Evolutionary conservation across 75 land plant species (phyloP).

Genomic region (Adiantum capillusveneris): DNA sequence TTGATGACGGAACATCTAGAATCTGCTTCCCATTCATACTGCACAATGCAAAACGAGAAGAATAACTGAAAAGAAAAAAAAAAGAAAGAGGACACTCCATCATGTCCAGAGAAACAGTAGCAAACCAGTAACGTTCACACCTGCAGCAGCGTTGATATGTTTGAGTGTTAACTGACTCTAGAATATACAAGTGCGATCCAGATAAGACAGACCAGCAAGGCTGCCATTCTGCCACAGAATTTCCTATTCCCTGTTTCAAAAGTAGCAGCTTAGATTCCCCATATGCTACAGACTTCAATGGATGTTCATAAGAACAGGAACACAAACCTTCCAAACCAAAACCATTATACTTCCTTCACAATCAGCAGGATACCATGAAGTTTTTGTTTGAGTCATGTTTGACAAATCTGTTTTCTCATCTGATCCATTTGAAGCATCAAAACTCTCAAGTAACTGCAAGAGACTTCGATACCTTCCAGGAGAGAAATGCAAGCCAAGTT

Average conservation of each 20-base stretch:
- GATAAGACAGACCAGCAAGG: slow-evolving; percentile 74
- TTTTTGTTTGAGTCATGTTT: not conserved
- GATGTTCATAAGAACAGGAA: not conserved
- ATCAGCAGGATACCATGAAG: slow-evolving; percentile 62
- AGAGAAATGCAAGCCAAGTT: slow-evolving; percentile 86
- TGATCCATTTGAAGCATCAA: slow-evolving; percentile 26
- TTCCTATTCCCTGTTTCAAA: slow-evolving; percentile 68
- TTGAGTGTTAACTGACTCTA: slow-evolving; percentile 65
- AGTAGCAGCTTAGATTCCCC: not conserved
- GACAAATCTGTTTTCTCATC: not conserved
- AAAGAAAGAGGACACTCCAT: not conserved
- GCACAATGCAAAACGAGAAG: slow-evolving; percentile 2
- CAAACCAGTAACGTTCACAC: slow-evolving; percentile 14
- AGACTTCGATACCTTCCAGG: slow-evolving; percentile 64
- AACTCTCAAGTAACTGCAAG: slow-evolving; percentile 47
- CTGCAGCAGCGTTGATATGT: slow-evolving; percentile 77
- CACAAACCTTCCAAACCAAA: slow-evolving; percentile 82
- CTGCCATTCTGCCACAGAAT: slow-evolving; percentile 84
- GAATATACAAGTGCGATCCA: slow-evolving; percentile 72
- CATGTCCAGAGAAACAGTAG: slow-evolving; percentile 2
- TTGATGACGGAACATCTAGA: slow-evolving; percentile 56
- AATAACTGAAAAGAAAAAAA: slow-evolving; percentile 2
- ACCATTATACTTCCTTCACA: slow-evolving; percentile 58
- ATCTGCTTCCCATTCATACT: slow-evolving; percentile 83
- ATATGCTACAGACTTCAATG: not conserved